These are phyloP conservation scores for Tulasnella calospora DNA, from an alignment of 768 basidiomycete genomes.

Conservation along the genomic window DNA sequence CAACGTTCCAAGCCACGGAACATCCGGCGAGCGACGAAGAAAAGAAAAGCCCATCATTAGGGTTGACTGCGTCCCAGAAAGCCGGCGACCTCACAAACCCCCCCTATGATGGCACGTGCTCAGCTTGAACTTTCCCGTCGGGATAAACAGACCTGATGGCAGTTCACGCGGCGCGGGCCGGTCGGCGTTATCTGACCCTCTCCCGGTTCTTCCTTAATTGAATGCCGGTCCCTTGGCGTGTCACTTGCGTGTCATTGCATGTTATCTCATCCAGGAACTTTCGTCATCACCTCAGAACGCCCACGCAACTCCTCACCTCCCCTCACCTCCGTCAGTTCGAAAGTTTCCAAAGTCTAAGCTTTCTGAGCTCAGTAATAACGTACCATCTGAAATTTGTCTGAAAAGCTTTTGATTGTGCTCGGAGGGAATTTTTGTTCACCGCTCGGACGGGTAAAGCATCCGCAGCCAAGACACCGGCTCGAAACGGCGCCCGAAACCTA, in stretches of 20 bases:
- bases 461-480: not conserved
- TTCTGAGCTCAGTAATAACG: not conserved
- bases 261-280: slow-evolving; percentile 3
- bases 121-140: not conserved
- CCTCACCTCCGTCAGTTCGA: not conserved
- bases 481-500: not conserved
- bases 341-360: too few relatives aligned
- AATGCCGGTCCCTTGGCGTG: slow-evolving; percentile 3
- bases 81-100: not conserved
- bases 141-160: not conserved
- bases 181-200: not conserved
- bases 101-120: not conserved
- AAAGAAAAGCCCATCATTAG: not conserved
- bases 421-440: not conserved
- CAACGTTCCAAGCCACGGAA: not conserved
- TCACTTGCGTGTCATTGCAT: not conserved
- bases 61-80: not conserved
- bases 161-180: not conserved
- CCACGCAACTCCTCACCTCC: not conserved
- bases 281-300: not conserved
- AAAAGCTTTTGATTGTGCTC: not conserved
- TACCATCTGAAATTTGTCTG: not conserved
- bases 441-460: not conserved
- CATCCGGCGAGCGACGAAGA: not conserved
- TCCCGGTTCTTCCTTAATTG: not conserved